phyloP scores from a whole-genome alignment of 345 rosid genomes.

The Mallotus nudiflorus region DNA sequence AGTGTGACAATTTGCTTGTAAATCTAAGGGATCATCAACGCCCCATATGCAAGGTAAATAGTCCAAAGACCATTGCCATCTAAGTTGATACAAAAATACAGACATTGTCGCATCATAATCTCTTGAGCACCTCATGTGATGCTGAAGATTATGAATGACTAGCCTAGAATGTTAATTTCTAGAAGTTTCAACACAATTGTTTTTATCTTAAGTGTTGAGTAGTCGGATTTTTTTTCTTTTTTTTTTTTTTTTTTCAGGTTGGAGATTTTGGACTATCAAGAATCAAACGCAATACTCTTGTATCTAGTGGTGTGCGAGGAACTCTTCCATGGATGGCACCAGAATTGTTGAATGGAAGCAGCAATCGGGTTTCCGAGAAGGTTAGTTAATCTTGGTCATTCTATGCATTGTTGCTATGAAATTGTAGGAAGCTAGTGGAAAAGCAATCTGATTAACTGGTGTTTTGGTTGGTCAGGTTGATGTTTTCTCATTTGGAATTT shows the following conservation, averaged over 20 bases:
- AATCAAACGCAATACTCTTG: slow-evolving; percentile 65
- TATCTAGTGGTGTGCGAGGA: slow-evolving; percentile 75
- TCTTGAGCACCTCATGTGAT: slow-evolving; percentile 1
- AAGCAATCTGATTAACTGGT: background rate
- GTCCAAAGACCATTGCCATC: slow-evolving; percentile 1
- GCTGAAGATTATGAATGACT: background rate
- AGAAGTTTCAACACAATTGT: slow-evolving; percentile 4
- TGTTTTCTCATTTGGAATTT: slow-evolving; percentile 74
- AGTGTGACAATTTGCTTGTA: slow-evolving; percentile 66
- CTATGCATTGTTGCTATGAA: background rate
- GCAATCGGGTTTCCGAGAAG: slow-evolving; percentile 65
- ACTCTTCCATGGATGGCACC: slow-evolving; percentile 83
- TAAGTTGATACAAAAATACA: background rate
- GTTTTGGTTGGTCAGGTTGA: slow-evolving; percentile 43
- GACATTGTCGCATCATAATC: background rate
- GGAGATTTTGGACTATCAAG: slow-evolving; percentile 75
- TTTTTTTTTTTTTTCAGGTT: slow-evolving; percentile 36
- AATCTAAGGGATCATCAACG: slow-evolving; percentile 63
- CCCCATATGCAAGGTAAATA: slow-evolving; percentile 64
- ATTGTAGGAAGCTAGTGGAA: background rate
- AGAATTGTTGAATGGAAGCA: slow-evolving; percentile 65
- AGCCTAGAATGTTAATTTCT: background rate
- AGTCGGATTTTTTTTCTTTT: background rate
- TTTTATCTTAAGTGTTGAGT: background rate
- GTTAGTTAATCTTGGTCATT: slow-evolving; percentile 26